Conservation (phyloP, 2,329 filamentous ascomycete species). For the Aureobasidium sp. region DNA sequence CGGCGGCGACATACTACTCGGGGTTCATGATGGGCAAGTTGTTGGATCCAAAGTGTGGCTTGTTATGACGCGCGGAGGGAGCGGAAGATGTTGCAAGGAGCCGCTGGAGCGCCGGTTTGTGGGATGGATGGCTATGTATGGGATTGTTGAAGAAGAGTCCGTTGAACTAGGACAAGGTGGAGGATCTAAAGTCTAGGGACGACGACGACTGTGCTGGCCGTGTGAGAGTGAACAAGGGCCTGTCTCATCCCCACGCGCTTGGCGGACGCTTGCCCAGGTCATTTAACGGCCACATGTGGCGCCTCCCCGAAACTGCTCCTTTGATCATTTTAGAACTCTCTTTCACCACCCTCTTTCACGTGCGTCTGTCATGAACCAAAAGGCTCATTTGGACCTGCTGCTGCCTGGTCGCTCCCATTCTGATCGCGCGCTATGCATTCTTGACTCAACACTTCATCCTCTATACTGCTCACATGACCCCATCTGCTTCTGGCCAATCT, state of each 20-base stretch:
- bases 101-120: not conserved
- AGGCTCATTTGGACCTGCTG: not conserved
- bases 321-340: not conserved
- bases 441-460: not conserved
- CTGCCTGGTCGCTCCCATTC: not conserved
- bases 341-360: not conserved
- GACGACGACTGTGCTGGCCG: slow-evolving; percentile 4
- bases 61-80: slow-evolving; percentile 3
- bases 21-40: slow-evolving; percentile 66
- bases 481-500: not conserved
- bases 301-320: not conserved
- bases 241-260: not conserved
- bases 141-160: not conserved
- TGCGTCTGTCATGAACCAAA: not conserved
- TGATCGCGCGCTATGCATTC: slow-evolving; percentile 5
- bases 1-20: slow-evolving; percentile 65
- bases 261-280: not conserved
- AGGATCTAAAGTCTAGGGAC: not conserved
- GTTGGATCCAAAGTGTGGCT: not conserved
- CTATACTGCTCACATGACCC: not conserved
- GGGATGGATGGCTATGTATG: not conserved
- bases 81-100: not conserved
- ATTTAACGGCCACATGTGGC: slow-evolving; percentile 10
- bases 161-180: not conserved
- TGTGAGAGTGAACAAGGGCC: slow-evolving; percentile 11